Conservation (phyloP, 805 yeast species). For the Candida endomychidarum region DNA sequence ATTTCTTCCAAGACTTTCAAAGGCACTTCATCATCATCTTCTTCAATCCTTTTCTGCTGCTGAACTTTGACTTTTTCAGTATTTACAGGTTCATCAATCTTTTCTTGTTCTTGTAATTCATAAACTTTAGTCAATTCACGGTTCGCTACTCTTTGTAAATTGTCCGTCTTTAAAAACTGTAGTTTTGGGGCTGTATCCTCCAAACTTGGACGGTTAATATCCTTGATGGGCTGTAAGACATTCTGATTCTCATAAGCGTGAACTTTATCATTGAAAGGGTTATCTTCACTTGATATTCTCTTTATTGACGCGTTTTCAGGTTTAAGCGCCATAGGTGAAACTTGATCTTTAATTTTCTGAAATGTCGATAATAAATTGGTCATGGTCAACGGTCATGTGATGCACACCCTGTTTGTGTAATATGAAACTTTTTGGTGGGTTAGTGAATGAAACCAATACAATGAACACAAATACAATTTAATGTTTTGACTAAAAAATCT, state of each 20-base stretch:
- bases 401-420: not conserved
- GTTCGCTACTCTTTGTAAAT: not conserved
- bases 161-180: conserved; percentile 1
- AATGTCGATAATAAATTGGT: conserved; percentile 14
- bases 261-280: conserved; percentile 20
- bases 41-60: not conserved
- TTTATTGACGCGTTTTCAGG: conserved; percentile 7
- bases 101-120: not conserved
- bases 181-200: conserved; percentile 1
- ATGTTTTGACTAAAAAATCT: conserved; percentile 4
- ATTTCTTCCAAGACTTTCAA: conserved; percentile 58
- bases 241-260: not conserved
- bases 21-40: conserved; percentile 48
- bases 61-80: conserved; percentile 4
- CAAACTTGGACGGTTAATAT: conserved; percentile 15
- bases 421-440: not conserved
- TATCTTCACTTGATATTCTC: conserved; percentile 15
- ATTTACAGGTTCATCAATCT: not conserved
- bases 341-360: conserved; percentile 14
- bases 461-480: not conserved
- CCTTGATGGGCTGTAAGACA: conserved; percentile 15
- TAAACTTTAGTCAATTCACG: conserved; percentile 2
- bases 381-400: conserved; percentile 9
- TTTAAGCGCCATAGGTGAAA: conserved; percentile 10
- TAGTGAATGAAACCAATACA: no score